Evolutionary conservation across 2,329 filamentous ascomycete genomes (phyloP), one percentile per base, ranked within the genome.

Genomic region (Pseudogymnoascus sp.): DNA sequence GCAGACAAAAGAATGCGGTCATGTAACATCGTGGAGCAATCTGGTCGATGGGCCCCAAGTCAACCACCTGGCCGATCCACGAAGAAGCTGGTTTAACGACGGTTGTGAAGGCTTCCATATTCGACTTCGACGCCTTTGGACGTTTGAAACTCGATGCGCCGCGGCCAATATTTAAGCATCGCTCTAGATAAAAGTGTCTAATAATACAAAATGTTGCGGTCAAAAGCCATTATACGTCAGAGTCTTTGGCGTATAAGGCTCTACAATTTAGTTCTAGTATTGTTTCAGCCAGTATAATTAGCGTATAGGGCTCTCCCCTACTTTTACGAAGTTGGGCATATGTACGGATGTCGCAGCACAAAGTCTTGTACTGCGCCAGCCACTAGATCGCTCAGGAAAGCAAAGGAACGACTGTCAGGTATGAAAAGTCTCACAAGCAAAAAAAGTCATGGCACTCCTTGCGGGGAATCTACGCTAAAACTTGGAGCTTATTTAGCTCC

Each of bases 1-100:
- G 59, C 19, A 60, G 23, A 40, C 33, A 60, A 26, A 60, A 40
- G 23, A 37, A 60, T 38, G 23, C 37, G 19, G 59, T 23, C 31
- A 38, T 60, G 10, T 60, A 60, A 40, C 37, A 37, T 40, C 59
- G 59, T 23, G 59, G 59, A 19, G 59, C 59, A 29, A 60, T 60
- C 37, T 60, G 59, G 31, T 60, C 59, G n/a, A 60, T 60, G n/a
- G 59, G 33, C 9, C 33, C 33, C 33, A 60, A 19, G 19, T 60
- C n/a, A 3, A 60, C 59, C 9, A 60, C 59, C 59, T 60, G 59
- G 19, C 59, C 59, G 21, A 37, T 9, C 33, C 59, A 37, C 23
- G 59, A 40, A 40, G 59, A 29, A 19, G 33, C 19, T 10, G 59
- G 59, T 19, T 40, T 60, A 23, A 60, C 33, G 29, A 60, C 4